Base-by-base conservation (phyloP, 805 yeast species). In the Schizosaccharomyces japonicus region DNA sequence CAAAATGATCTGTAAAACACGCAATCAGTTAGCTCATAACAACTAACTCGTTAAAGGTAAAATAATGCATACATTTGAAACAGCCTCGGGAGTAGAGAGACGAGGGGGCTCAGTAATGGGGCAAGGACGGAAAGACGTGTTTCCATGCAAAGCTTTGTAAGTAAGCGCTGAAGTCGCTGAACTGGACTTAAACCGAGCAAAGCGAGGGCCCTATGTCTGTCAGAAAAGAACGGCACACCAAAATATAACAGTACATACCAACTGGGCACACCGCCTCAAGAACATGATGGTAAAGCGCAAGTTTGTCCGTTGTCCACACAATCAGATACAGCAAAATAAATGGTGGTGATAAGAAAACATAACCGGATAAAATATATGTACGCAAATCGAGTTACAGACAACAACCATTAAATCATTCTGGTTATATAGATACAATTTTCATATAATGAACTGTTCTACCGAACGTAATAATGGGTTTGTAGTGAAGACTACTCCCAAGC, bases 81-180 rank as follows among this genome's bases (percentile, higher is more conserved):
- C 95, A 5, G 96, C 98, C 42, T 94, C 80, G 54, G 81, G 80
- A n/a, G 94, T 92, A 33, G 90, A 78, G 94, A 95, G 83, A 57
- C 73, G 73, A 52, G 96, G 95, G 11, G 94, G 76, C 53, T 85
- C 95, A 54, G 85, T 68, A 4, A 92, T 82, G 47, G 96, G 98
- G 56, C 87, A 70, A 31, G 93, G 80, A 33, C 96, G 96, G 60
- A 84, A 75, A 56, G 72, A 74, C 56, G 75, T 78, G 63, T 83
- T 80, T 56, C 92, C 77, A 63, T 84, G 94, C 54, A 85, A 67
- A 29, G 82, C 78, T 64, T 90, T 90, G 66, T 90, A 90, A 6
- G 95, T 94, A 60, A 90, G 66, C 6, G 96, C 96, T 21, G 95
- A 75, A 4, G 95, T 83, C 17, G 95, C 83, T 44, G 64, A 60